Evolutionary conservation across 2,329 filamentous ascomycete genomes (phyloP), one percentile per base, ranked within the genome.

Genomic region (Mycosphaerella arachidis): DNA sequence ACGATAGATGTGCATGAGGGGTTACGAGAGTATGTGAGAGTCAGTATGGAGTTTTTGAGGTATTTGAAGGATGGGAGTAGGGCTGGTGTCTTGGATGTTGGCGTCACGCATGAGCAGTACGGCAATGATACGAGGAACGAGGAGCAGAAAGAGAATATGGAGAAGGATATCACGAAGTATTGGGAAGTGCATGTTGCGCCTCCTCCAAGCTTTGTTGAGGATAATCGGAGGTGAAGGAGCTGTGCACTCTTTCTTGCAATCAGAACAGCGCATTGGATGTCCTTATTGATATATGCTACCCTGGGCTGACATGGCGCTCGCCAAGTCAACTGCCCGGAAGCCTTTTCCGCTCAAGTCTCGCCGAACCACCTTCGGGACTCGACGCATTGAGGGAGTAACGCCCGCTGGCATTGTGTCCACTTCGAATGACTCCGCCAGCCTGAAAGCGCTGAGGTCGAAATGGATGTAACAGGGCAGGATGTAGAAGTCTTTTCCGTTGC

Each of bases 1-100:
- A 81, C 76, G 1, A 78, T 86, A 10, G 74, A 84, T 59, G 81
- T 81, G 1, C 77, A 75, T 48, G 77, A 82, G 57, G 85, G 82
- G 0, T 68, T 88, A 50, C 70, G 73, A 20, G 80, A 86, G 71
- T 88, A 88, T 65, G 83, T 87, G 20, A 76, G 81, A 33, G 74
- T 84, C 0, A 80, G 84, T 0, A 74, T 81, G 55, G 81, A 82
- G 50, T 87, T 87, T 59, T 66, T 86, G 53, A 70, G 75, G 33
- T 85, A 78, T 60, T 56, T 77, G 53, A 68, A 69, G 35, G 67
- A 69, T 2, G 76, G 76, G 0, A 69, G 75, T 54, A 77, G 74
- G 66, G 71, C 70, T 9, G 79, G 80, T 0, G 64, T 86, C 31
- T 67, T 87, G 24, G 72, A 70, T 1, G 78, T 84, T 64, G 74